Conservation (phyloP, 441 rosid species). For the Croton laevigatus region DNA sequence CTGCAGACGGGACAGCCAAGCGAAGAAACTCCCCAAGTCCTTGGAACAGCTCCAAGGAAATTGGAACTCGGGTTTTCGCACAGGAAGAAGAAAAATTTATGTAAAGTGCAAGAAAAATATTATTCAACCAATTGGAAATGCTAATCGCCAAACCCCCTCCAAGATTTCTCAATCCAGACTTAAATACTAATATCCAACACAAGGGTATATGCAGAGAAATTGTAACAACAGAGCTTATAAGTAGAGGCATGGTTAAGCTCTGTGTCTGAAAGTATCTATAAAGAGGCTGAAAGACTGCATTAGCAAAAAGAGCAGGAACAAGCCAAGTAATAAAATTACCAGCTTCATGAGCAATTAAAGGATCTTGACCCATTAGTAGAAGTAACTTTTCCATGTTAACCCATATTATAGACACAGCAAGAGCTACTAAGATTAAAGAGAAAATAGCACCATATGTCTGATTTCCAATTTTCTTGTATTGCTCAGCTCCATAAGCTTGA, state of each 20-base stretch:
- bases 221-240: constrained; percentile 43
- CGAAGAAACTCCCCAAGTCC: constrained; percentile 66
- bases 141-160: constrained; percentile 70
- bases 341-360: constrained; percentile 57
- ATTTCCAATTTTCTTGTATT: constrained; percentile 52
- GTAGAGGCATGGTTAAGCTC: constrained; percentile 61
- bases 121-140: constrained; percentile 68
- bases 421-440: constrained; percentile 38
- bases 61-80: constrained; percentile 41
- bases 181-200: constrained; percentile 63
- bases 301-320: constrained; percentile 63
- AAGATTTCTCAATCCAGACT: constrained; percentile 41
- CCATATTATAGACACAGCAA: constrained; percentile 65
- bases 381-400: constrained; percentile 56
- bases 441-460: constrained; percentile 60
- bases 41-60: constrained; percentile 46
- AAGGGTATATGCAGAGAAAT: constrained; percentile 51
- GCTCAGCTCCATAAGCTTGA: constrained; percentile 78
- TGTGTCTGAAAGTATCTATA: constrained; percentile 61
- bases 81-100: constrained; percentile 56
- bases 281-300: constrained; percentile 59
- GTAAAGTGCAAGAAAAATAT: constrained; percentile 45
- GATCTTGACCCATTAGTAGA: constrained; percentile 58
- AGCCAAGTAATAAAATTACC: constrained; percentile 57
- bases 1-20: constrained; percentile 71